Base-by-base conservation (phyloP, 176 grass and related monocot genomes). In the Alopecurus myosuroides region DNA sequence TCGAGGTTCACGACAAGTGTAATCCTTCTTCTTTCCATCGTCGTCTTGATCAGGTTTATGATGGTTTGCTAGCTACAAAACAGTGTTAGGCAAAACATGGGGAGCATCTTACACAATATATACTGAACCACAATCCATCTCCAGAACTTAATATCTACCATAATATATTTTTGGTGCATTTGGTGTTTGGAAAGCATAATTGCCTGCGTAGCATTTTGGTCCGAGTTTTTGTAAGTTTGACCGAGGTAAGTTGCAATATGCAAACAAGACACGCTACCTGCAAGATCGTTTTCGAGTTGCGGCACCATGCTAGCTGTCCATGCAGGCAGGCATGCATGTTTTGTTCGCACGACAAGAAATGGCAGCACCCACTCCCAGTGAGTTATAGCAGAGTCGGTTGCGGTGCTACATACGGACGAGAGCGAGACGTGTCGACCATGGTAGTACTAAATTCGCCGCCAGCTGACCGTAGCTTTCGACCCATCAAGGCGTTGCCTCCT, bases 401-500 rank as follows among this genome's bases (percentile, higher is more conserved):
- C 14, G 11, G 41, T 3, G 5, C 7, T 13, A 48, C 29, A 17
- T 9, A 60, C 20, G 28, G 13, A 10, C 2, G 68, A 10, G 39
- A 77, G 25, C 0, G 77, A 10, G 52, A 77, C 61, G 61, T 56
- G 77, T 23, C 56, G 19, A 41, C 55, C 55, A 11, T 6, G 3
- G n/a, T 17, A 50, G 1, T 22, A 42, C 41, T 58, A 67, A 67
- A 67, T 11, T 18, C 14, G 65, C 11, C 66, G 35, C 48, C 1
- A 50, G 49, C 10, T 44, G 69, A 19, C 78, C 36, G n/a, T 56
- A 11, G 70, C 85, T 67, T 76, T 81, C 70, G 46, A 25, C 33
- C 46, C 70, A 87, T 82, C 34, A 86, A 75, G 42, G 66, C 67
- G 67, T 34, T 63, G 85, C 67, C 10, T 81, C 44, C 44, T 25